Evolutionary conservation across 148 eudicot genomes (phyloP).

Genomic region (Persicaria tinctoria): DNA sequence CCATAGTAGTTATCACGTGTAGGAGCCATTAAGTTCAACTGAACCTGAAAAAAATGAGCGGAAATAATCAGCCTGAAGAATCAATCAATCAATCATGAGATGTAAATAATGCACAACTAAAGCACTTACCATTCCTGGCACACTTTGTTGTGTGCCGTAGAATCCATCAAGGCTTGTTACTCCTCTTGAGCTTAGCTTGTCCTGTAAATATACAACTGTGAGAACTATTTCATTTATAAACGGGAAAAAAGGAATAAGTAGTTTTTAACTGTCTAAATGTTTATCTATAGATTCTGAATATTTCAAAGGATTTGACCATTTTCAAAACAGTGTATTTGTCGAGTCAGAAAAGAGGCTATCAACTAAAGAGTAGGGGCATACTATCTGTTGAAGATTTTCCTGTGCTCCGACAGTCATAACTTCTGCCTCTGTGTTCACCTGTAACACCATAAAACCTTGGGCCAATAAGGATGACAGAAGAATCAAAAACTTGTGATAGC

Average conservation of each 20-base stretch:
- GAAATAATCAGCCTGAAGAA: not conserved
- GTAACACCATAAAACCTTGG: constrained; percentile 13
- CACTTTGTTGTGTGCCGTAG: constrained; percentile 66
- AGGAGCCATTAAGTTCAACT: constrained; percentile 88
- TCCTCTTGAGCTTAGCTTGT: constrained; percentile 60
- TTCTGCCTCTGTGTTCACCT: constrained; percentile 73
- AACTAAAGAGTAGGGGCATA: constrained; percentile 27
- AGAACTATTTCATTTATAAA: not conserved
- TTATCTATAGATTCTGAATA: not conserved
- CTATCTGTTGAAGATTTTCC: constrained; percentile 78
- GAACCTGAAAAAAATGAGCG: constrained; percentile 44
- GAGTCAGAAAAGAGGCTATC: not conserved
- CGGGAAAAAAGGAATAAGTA: not conserved
- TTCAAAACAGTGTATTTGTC: not conserved
- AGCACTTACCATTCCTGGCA: constrained; percentile 74
- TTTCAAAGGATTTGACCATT: not conserved
- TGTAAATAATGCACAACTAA: not conserved
- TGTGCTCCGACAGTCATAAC: constrained; percentile 55
- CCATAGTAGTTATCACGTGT: constrained; percentile 72
- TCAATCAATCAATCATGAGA: not conserved
- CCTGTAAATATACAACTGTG: constrained; percentile 36
- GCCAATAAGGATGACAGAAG: constrained; percentile 11
- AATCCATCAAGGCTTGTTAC: constrained; percentile 62
- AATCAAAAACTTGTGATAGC: constrained; percentile 10
- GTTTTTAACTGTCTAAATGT: not conserved